These are phyloP conservation scores for Geranomyces michiganensis DNA, from an alignment of 192 early-diverging fungal species.

Conservation along the genomic window DNA sequence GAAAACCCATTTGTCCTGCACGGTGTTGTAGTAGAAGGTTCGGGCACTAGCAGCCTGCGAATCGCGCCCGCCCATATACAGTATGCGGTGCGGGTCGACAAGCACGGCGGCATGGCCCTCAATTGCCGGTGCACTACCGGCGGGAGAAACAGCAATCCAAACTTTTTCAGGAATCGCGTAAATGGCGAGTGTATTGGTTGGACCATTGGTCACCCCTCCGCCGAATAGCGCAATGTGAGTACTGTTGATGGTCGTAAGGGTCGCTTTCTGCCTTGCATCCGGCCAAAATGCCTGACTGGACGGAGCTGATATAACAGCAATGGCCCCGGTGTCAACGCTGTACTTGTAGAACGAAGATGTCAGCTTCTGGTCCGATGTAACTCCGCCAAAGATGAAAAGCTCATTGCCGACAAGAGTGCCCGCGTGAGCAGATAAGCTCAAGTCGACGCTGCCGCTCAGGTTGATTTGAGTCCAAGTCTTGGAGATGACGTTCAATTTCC, in stretches of 20 bases:
- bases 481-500: constrained; percentile 7
- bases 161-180: background rate
- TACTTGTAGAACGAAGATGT: constrained; percentile 3
- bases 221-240: constrained; percentile 18
- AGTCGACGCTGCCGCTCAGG: background rate
- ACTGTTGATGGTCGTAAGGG: constrained; percentile 3
- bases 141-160: background rate
- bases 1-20: constrained; percentile 17
- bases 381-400: constrained; percentile 10
- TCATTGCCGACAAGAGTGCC: background rate
- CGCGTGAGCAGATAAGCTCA: constrained; percentile 13
- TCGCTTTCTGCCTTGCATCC: constrained; percentile 1
- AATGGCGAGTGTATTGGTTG: background rate
- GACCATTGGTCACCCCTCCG: background rate
- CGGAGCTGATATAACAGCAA: background rate
- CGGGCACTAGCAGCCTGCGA: background rate
- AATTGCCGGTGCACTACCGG: background rate
- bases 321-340: background rate
- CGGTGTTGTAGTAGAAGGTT: constrained; percentile 13
- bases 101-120: constrained; percentile 13
- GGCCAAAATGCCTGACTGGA: constrained; percentile 2
- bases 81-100: constrained; percentile 7
- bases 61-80: constrained; percentile 12
- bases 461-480: constrained; percentile 6
- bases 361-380: constrained; percentile 14